A percentile compares a stretch with the other conserved stretches of the same genome.
Evolutionary conservation across 1,284 basidiomycete species (phyloP).

Genomic region (Fomitiporia mediterranea): DNA sequence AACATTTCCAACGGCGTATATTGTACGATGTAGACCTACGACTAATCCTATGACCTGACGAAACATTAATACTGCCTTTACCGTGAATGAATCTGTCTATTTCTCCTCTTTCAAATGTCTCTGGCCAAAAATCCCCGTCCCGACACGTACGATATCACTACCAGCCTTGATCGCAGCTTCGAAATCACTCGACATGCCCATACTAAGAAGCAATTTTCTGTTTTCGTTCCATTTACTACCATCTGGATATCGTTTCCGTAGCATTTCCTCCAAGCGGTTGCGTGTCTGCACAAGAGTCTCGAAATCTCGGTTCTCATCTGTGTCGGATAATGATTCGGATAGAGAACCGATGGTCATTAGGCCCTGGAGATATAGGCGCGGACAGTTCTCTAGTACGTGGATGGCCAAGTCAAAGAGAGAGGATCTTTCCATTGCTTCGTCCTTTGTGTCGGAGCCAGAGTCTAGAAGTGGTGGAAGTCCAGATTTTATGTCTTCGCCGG

Average conservation of each 20-base stretch:
- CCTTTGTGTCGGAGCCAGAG: constrained; percentile 19
- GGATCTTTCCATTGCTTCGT: constrained; percentile 20
- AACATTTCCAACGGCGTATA: too few relatives aligned
- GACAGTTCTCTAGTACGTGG: constrained; percentile 72
- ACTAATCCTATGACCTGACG: too few relatives aligned
- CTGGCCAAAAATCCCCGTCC: constrained; percentile 85
- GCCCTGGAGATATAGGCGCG: constrained; percentile 72
- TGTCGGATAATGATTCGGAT: constrained; percentile 56
- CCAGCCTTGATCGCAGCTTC: constrained; percentile 82
- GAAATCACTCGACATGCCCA: constrained; percentile 99
- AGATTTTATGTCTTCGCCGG: constrained; percentile 85
- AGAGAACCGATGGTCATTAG: constrained; percentile 96
- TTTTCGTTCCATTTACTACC: constrained; percentile 46
- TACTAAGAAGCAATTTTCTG: constrained; percentile 74
- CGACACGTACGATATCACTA: constrained; percentile 87
- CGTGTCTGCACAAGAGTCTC: constrained; percentile 62
- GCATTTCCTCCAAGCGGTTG: constrained; percentile 45
- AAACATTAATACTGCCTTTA: too few relatives aligned
- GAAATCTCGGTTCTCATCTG: constrained; percentile 82
- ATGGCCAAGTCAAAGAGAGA: constrained; percentile 66
- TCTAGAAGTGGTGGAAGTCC: constrained; percentile 63
- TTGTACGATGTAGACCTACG: too few relatives aligned
- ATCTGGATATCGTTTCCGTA: constrained; percentile 35
- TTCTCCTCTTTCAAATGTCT: constrained; percentile 13
- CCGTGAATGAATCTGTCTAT: too few relatives aligned